Evolutionary conservation across 2,329 filamentous ascomycete genomes (phyloP).

Genomic region (Diaporthe australafricana): DNA sequence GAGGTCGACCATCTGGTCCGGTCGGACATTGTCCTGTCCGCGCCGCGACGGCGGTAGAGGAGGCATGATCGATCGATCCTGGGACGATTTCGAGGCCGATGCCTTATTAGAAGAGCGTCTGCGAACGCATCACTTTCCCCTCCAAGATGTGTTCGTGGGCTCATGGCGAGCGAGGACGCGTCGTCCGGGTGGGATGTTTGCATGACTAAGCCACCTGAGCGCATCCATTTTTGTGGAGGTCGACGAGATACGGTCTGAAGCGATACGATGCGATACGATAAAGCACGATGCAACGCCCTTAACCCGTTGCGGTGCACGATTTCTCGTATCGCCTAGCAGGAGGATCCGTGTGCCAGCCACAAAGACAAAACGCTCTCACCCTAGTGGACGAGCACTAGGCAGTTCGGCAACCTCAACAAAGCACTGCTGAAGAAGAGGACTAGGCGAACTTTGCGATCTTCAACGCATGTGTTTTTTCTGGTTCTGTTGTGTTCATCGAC

Average conservation of each 20-base stretch:
- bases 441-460: neutral
- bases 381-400: neutral
- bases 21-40: conserved; percentile 33
- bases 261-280: conserved; percentile 12
- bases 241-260: neutral
- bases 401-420: neutral
- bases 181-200: neutral
- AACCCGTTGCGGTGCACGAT: neutral
- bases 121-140: neutral
- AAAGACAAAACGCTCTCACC: neutral
- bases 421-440: neutral
- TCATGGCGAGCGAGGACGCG: neutral
- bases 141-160: neutral
- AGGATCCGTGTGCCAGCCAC: conserved; percentile 22
- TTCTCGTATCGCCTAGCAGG: conserved; percentile 14
- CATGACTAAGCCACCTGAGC: conserved; percentile 28
- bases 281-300: conserved; percentile 18
- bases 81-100: neutral
- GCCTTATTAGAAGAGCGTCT: neutral
- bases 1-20: conserved; percentile 35
- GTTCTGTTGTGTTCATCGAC: neutral
- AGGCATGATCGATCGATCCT: conserved; percentile 14
- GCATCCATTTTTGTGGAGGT: conserved; percentile 20
- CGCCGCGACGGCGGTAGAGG: conserved; percentile 31
- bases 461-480: neutral